phyloP scores from a whole-genome alignment of 2,329 filamentous ascomycete genomes.

The Curvularia spicifera region DNA sequence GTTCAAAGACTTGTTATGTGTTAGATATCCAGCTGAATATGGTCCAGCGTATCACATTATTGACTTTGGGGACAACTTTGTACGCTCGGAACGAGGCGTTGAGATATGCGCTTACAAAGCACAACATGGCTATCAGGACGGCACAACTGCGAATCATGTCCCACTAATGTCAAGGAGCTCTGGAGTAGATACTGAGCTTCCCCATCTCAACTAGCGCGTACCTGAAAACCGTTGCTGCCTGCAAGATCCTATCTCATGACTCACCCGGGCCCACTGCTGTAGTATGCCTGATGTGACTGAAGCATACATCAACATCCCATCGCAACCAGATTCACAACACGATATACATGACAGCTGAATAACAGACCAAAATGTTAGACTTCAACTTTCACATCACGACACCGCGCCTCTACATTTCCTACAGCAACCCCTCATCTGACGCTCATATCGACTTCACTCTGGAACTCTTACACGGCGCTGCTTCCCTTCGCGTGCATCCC shows the following conservation, averaged over 20 bases:
- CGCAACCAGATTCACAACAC: background rate
- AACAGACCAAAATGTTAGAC: conserved; percentile 2
- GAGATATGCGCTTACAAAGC: background rate
- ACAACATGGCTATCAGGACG: background rate
- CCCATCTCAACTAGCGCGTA: conserved; percentile 7
- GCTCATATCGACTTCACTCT: conserved; percentile 24
- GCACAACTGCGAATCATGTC: background rate
- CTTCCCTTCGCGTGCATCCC: conserved; percentile 2
- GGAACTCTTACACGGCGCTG: conserved; percentile 6
- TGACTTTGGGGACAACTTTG: background rate
- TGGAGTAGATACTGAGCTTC: conserved; percentile 1
- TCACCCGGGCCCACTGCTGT: background rate
- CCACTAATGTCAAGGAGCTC: background rate
- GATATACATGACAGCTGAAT: background rate
- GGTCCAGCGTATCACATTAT: background rate
- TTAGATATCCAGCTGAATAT: background rate
- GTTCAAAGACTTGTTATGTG: background rate
- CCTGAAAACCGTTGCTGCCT: background rate
- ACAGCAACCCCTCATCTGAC: conserved; percentile 24
- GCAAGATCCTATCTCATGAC: background rate
- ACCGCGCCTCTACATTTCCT: conserved; percentile 47
- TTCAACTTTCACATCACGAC: conserved; percentile 68
- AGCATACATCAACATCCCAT: background rate
- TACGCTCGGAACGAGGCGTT: background rate
- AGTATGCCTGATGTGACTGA: background rate